Percentiles rank a stretch among this genome's conserved stretches.
Evolutionary conservation across 1,284 basidiomycete genomes (phyloP).

Genomic region (Athelia psychrophila): DNA sequence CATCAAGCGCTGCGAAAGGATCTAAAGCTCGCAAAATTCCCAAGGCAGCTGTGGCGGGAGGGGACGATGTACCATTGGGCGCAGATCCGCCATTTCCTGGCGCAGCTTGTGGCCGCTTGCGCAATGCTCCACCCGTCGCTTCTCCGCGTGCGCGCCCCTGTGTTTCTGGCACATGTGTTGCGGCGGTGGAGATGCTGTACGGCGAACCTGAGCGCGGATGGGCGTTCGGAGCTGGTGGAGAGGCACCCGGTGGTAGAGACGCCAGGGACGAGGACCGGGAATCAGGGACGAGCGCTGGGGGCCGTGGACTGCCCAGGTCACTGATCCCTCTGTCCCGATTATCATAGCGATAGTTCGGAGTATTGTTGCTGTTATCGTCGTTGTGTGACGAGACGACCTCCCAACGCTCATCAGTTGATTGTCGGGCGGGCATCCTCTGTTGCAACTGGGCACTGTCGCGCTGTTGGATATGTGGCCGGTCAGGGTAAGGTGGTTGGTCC

Average conservation of each 20-base stretch:
- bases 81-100: background rate
- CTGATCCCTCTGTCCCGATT: slow-evolving; percentile 14
- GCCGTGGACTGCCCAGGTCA: slow-evolving; percentile 26
- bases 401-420: slow-evolving; percentile 41
- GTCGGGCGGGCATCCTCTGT: slow-evolving; percentile 31
- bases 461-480: slow-evolving; percentile 6
- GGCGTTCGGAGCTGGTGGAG: slow-evolving; percentile 36
- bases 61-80: background rate
- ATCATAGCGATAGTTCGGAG: slow-evolving; percentile 14
- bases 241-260: slow-evolving; percentile 37
- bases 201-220: slow-evolving; percentile 39
- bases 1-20: slow-evolving; percentile 34
- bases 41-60: slow-evolving; percentile 31
- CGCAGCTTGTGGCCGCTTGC: background rate
- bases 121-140: background rate
- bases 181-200: slow-evolving; percentile 30
- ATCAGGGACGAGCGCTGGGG: slow-evolving; percentile 28
- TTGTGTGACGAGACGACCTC: slow-evolving; percentile 35
- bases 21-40: slow-evolving; percentile 60
- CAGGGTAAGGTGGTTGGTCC: slow-evolving; percentile 14
- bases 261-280: slow-evolving; percentile 46
- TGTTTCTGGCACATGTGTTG: slow-evolving; percentile 8
- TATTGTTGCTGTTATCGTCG: slow-evolving; percentile 10
- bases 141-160: background rate
- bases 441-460: slow-evolving; percentile 17